These are phyloP conservation scores for Dendrobium chrysotoxum DNA, from an alignment of 106 monocot species.

Conservation along the genomic window DNA sequence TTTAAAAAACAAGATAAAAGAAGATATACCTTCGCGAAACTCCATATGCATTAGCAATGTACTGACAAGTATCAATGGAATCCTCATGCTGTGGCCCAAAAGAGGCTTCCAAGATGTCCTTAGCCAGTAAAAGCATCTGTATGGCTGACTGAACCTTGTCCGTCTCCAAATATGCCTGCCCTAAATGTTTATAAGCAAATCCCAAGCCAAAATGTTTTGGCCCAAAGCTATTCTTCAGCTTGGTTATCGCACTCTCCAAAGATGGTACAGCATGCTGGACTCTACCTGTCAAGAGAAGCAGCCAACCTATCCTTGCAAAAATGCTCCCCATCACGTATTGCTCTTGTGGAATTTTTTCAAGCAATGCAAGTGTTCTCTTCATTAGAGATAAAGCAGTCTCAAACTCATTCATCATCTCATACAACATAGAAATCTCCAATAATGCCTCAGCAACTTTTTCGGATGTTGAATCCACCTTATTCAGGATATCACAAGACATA, in stretches of 20 bases:
- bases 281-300: constrained; percentile 59
- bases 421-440: constrained; percentile 71
- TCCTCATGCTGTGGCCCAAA: constrained; percentile 44
- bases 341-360: constrained; percentile 46
- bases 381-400: constrained; percentile 55
- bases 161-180: constrained; percentile 44
- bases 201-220: constrained; percentile 61
- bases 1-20: background rate
- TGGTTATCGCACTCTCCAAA: constrained; percentile 56
- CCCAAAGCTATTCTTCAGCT: constrained; percentile 68
- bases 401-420: constrained; percentile 78
- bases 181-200: constrained; percentile 64
- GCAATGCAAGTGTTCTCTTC: constrained; percentile 49
- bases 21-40: constrained; percentile 34
- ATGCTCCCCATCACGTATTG: constrained; percentile 69
- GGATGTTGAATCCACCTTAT: constrained; percentile 33
- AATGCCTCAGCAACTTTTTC: constrained; percentile 56
- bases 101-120: constrained; percentile 28
- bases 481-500: constrained; percentile 57
- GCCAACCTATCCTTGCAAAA: constrained; percentile 73
- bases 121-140: constrained; percentile 31
- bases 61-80: constrained; percentile 49
- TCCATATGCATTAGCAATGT: constrained; percentile 64
- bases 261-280: constrained; percentile 55
- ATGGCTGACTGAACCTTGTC: constrained; percentile 26